Conservation (phyloP, 495 filamentous ascomycete species). For the Xylaria flabelliformis region DNA sequence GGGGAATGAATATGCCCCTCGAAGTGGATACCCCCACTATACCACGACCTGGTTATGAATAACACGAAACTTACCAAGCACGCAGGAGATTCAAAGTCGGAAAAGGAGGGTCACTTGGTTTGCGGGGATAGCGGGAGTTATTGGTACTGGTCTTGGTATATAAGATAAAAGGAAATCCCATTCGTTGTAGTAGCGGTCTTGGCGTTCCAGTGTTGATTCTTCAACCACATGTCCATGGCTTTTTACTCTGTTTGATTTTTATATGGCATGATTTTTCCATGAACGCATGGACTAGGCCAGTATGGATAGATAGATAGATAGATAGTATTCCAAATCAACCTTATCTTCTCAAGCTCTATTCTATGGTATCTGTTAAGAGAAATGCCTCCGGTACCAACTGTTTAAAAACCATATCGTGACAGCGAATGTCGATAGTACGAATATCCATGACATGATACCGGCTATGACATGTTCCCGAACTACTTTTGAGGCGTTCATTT, state of each 20-base stretch:
- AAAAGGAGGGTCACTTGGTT: not conserved
- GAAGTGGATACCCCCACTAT: slow-evolving; percentile 35
- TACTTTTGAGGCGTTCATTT: slow-evolving; percentile 36
- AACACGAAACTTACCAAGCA: slow-evolving; percentile 33
- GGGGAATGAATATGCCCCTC: slow-evolving; percentile 43
- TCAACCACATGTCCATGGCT: not conserved
- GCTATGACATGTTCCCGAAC: slow-evolving; percentile 37
- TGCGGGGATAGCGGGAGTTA: not conserved
- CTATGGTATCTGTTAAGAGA: slow-evolving; percentile 19
- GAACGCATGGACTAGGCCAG: not conserved
- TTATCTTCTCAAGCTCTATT: slow-evolving; percentile 11
- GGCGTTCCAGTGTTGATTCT: not conserved
- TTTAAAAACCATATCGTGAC: slow-evolving; percentile 34
- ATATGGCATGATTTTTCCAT: not conserved
- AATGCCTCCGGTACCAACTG: slow-evolving; percentile 25
- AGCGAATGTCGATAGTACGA: slow-evolving; percentile 34
- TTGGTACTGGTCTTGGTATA: slow-evolving; percentile 12
- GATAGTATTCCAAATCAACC: not conserved
- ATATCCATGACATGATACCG: slow-evolving; percentile 35
- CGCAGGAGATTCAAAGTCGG: not conserved
- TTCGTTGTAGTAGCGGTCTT: not conserved
- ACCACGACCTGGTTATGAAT: slow-evolving; percentile 38
- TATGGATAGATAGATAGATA: not conserved
- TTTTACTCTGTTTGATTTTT: not conserved
- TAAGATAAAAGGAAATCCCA: not conserved